Base-by-base conservation (phyloP, 192 early-diverging fungal genomes). In the Coemansia sp. region DNA sequence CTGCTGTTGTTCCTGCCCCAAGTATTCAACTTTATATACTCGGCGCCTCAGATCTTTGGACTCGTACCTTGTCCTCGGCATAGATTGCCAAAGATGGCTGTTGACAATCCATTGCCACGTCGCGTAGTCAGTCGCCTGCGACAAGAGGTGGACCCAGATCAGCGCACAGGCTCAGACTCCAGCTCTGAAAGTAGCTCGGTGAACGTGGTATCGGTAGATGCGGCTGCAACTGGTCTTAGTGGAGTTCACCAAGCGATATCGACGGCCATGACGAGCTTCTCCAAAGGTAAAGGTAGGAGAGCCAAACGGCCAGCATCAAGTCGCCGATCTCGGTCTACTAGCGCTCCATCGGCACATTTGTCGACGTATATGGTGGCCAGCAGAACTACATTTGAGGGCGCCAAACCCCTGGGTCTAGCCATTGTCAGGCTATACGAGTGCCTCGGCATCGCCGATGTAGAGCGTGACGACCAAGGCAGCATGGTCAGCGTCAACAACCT, bases 21-120 rank as follows among this genome's bases (percentile, higher is more conserved):
- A 78, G 89, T 97, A 12, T 95, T 99, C 78, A 99, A 99, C 78
- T 99, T 99, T 83, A 31, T 98, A 47, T 95, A 95, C 71, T 98
- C 96, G 2, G 88, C 89, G 22, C 97, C 98, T 18, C 98, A 99
- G 79, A 78, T 99, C 22, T 98, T 98, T 80, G 85, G 90, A 33
- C 74, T 98, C n/a, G 89, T 98, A 6, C 92, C 93, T 12, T 99
- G 97, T 79, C 98, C 97, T 3, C 89, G 98, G 13, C 98, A 99
- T 73, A 87, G 98, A 2, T 90, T 99, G 87, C 98, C 98, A 4
- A 75, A 63, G 50, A 79, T 84, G 77, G 65, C 46, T 1, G 41
- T 53, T 20, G 68, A 69, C 6, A 72, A 72, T 49, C 66, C 73
- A 38, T 33, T 77, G 18, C 71, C 79, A 3, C 65, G 66, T 10